Percentiles rank a stretch among this genome's conserved stretches.
These are phyloP conservation scores for Trypanosoma caninum DNA, from an alignment of 208 protist species.

Conservation along the genomic window DNA sequence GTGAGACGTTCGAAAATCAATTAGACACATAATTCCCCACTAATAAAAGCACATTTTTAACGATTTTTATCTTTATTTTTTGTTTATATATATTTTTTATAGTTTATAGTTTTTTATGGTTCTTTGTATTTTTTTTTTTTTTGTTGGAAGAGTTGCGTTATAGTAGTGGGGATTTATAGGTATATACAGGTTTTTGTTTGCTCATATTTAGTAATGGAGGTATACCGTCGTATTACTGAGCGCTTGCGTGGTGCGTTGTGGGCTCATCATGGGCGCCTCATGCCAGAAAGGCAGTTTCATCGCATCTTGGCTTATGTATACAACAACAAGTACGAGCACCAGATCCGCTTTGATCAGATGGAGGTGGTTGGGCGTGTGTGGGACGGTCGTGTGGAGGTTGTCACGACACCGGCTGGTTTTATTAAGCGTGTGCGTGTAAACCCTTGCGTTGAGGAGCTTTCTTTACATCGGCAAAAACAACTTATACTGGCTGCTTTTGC, in stretches of 20 bases:
- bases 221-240: constrained; percentile 88
- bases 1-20: no score
- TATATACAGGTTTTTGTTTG: no score
- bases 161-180: no score
- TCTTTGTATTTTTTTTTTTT: no score
- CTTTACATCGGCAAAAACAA: constrained; percentile 49
- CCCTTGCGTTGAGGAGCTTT: constrained; percentile 73
- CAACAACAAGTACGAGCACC: constrained; percentile 94
- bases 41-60: no score
- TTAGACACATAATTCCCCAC: no score
- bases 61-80: constrained; percentile 9
- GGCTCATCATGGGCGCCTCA: constrained; percentile 89
- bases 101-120: no score
- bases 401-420: constrained; percentile 79
- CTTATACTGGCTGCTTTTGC: constrained; percentile 84
- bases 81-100: constrained; percentile 9
- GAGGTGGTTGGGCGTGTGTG: constrained; percentile 76
- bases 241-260: constrained; percentile 87
- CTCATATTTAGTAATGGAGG: constrained; percentile 70
- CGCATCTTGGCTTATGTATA: constrained; percentile 92
- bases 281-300: constrained; percentile 90
- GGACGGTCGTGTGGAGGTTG: constrained; percentile 83
- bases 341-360: constrained; percentile 91
- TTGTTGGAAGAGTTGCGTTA: no score
- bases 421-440: constrained; percentile 85